Evolutionary conservation across 176 grass and related monocot species (phyloP).

Genomic region (Cenchrus purpureus): DNA sequence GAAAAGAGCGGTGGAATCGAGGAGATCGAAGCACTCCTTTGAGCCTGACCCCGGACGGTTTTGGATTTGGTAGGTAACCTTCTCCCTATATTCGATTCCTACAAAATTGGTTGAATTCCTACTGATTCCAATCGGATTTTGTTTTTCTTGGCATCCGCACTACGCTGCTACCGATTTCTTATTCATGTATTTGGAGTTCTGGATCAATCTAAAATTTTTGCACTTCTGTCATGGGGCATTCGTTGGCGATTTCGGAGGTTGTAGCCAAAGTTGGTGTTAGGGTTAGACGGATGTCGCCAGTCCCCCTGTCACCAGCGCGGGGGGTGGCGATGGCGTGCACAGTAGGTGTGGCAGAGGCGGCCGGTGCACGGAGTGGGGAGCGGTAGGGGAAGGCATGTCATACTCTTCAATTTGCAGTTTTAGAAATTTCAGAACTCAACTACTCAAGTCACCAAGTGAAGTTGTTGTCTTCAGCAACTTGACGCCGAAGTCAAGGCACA

Average conservation of each 20-base stretch:
- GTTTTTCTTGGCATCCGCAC: neutral
- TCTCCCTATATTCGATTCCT: neutral
- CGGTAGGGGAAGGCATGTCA: neutral
- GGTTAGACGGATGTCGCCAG: neutral
- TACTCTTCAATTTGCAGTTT: neutral
- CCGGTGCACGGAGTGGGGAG: neutral
- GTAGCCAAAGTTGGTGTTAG: neutral
- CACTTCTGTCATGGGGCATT: neutral
- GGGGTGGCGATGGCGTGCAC: neutral
- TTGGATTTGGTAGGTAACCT: conserved; percentile 18
- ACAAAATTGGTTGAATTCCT: neutral
- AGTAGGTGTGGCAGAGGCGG: neutral
- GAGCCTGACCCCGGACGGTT: neutral
- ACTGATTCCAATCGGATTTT: neutral
- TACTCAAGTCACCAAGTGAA: neutral
- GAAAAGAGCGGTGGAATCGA: neutral
- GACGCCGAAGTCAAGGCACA: neutral
- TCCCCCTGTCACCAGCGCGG: neutral
- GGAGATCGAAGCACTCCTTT: neutral
- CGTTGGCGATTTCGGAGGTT: neutral
- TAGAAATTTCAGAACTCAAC: neutral
- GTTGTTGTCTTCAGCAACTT: neutral
- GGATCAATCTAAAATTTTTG: neutral
- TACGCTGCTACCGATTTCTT: neutral
- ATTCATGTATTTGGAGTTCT: neutral